These are phyloP conservation scores for Chaetomium globosum DNA, from an alignment of 2,329 filamentous ascomycete species.

Conservation along the genomic window DNA sequence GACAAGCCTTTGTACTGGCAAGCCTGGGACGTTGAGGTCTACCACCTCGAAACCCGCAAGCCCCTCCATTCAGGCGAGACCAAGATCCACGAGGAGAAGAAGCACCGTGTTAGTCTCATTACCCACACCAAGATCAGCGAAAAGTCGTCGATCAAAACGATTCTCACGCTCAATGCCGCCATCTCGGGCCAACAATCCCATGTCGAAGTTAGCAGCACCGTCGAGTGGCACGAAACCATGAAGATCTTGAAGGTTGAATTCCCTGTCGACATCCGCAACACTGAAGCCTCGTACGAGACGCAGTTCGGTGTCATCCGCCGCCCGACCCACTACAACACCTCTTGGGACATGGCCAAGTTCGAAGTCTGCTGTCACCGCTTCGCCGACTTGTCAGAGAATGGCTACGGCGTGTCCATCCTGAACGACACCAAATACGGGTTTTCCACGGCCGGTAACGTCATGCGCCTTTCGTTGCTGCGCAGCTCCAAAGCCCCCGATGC, in stretches of 20 bases:
- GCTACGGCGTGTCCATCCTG: conserved; percentile 80
- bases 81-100: conserved; percentile 68
- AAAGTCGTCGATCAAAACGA: conserved; percentile 81
- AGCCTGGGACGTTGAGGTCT: conserved; percentile 97
- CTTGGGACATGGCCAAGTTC: conserved; percentile 80
- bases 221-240: conserved; percentile 97
- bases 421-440: conserved; percentile 98
- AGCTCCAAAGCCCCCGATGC: conserved; percentile 91
- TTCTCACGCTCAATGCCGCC: conserved; percentile 75
- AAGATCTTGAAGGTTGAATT: conserved; percentile 99
- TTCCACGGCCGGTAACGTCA: conserved; percentile 82
- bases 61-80: conserved; percentile 72
- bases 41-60: conserved; percentile 82
- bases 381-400: conserved; percentile 69
- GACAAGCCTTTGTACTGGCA: conserved; percentile 98
- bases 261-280: conserved; percentile 87
- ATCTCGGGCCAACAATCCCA: conserved; percentile 66
- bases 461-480: conserved; percentile 84
- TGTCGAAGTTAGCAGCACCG: conserved; percentile 78
- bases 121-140: conserved; percentile 88
- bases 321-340: conserved; percentile 97
- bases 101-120: conserved; percentile 77
- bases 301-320: conserved; percentile 87
- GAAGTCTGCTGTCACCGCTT: conserved; percentile 77
- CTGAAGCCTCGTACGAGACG: conserved; percentile 91